phyloP scores from a whole-genome alignment of 1,284 basidiomycete genomes.

The Peniophora sp. region DNA sequence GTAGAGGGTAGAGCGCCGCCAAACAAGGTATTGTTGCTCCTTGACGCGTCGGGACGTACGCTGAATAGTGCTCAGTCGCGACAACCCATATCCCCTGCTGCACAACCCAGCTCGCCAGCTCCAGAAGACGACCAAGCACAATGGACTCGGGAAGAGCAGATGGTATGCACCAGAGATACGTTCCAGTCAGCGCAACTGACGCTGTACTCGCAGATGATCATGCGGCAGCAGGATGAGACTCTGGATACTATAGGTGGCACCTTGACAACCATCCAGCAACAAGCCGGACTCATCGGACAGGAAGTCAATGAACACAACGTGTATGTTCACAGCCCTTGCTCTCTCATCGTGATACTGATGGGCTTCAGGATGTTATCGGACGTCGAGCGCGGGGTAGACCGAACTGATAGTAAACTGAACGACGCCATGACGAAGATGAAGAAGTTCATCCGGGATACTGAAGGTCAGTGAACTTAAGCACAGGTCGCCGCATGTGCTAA shows the following conservation, averaged over 20 bases:
- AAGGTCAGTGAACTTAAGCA: conserved; percentile 40
- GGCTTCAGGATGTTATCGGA: conserved; percentile 71
- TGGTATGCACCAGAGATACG: conserved; percentile 35
- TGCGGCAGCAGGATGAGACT: conserved; percentile 79
- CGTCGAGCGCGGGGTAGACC: conserved; percentile 69
- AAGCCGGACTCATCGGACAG: conserved; percentile 85
- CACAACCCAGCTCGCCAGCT: conserved; percentile 8
- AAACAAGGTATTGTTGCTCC: conserved; percentile 3
- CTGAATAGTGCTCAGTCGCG: not conserved
- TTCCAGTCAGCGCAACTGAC: not conserved
- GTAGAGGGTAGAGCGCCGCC: conserved; percentile 22
- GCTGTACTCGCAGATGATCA: conserved; percentile 53
- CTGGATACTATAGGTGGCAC: conserved; percentile 83
- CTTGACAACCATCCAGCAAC: conserved; percentile 70
- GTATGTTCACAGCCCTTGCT: conserved; percentile 34
- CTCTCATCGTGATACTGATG: conserved; percentile 2
- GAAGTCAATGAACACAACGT: conserved; percentile 86
- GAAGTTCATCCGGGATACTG: conserved; percentile 76
- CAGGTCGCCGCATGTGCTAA: not conserved
- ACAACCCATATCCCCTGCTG: conserved; percentile 1
- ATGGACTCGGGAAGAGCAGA: conserved; percentile 81
- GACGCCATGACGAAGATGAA: conserved; percentile 69
- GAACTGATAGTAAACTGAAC: conserved; percentile 61
- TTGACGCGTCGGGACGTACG: not conserved
- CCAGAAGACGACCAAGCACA: conserved; percentile 45